Evolutionary conservation across 2,329 filamentous ascomycete genomes (phyloP).

Genomic region (Cryoendolithus antarcticus): DNA sequence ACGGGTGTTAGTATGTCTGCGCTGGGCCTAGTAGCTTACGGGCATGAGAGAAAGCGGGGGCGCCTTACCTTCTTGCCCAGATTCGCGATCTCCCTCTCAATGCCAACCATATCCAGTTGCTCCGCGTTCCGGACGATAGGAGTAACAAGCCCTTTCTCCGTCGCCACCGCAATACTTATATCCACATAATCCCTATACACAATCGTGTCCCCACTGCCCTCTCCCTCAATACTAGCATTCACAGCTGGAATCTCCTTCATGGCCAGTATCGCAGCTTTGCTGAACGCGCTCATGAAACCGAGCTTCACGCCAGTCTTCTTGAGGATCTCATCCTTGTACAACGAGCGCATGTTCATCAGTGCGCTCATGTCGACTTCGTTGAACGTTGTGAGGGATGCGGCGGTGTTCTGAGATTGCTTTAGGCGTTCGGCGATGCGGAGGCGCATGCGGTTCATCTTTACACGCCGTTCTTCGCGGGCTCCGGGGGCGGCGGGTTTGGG

Average conservation of each 20-base stretch:
- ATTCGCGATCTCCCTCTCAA: constrained; percentile 84
- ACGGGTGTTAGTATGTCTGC: constrained; percentile 2
- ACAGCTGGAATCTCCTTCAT: constrained; percentile 92
- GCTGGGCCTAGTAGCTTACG: constrained; percentile 2
- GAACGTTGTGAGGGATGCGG: constrained; percentile 93
- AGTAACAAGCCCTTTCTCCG: constrained; percentile 93
- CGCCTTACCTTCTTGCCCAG: constrained; percentile 80
- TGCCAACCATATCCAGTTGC: constrained; percentile 71
- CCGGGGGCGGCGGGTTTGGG: constrained; percentile 38
- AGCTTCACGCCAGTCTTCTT: constrained; percentile 97
- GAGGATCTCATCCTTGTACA: constrained; percentile 91
- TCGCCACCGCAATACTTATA: constrained; percentile 92
- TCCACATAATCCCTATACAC: constrained; percentile 98
- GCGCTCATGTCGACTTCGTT: constrained; percentile 99
- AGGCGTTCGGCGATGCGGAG: constrained; percentile 92
- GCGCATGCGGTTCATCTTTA: constrained; percentile 99
- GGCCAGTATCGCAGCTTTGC: constrained; percentile 75
- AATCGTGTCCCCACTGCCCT: constrained; percentile 89
- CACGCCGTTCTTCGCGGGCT: constrained; percentile 74
- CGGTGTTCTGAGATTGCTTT: constrained; percentile 98
- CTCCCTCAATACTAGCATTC: constrained; percentile 94
- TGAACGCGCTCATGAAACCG: constrained; percentile 99
- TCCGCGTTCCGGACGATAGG: constrained; percentile 93
- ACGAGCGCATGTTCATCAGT: constrained; percentile 90
- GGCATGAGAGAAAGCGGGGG: not conserved